Conservation (phyloP, 2,329 filamentous ascomycete genomes). For the Trichoderma sp. region DNA sequence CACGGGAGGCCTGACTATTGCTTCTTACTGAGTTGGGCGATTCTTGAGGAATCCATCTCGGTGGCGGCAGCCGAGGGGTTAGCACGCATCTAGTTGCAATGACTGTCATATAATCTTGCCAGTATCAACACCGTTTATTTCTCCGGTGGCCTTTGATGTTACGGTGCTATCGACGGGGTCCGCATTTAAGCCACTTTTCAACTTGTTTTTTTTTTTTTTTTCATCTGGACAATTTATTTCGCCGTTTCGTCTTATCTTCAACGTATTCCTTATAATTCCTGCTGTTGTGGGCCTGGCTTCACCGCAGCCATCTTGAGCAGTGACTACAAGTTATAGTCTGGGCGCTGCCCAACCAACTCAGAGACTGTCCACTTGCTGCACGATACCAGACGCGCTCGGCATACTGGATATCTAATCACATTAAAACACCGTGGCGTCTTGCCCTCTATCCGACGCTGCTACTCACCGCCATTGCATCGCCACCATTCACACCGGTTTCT, state of each 20-base stretch:
- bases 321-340: neutral
- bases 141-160: neutral
- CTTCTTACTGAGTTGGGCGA: neutral
- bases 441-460: neutral
- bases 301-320: neutral
- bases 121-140: neutral
- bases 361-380: neutral
- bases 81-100: neutral
- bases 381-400: neutral
- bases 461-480: conserved; percentile 15
- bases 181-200: neutral
- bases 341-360: conserved; percentile 12
- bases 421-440: neutral
- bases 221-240: neutral
- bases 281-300: neutral
- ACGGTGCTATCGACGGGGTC: neutral
- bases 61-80: neutral
- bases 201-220: neutral
- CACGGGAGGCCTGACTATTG: neutral
- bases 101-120: neutral
- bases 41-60: neutral
- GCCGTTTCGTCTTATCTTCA: neutral
- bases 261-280: neutral
- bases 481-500: conserved; percentile 2
- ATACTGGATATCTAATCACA: neutral